Conservation (phyloP, 2,329 filamentous ascomycete species). For the Calonectria montana region DNA sequence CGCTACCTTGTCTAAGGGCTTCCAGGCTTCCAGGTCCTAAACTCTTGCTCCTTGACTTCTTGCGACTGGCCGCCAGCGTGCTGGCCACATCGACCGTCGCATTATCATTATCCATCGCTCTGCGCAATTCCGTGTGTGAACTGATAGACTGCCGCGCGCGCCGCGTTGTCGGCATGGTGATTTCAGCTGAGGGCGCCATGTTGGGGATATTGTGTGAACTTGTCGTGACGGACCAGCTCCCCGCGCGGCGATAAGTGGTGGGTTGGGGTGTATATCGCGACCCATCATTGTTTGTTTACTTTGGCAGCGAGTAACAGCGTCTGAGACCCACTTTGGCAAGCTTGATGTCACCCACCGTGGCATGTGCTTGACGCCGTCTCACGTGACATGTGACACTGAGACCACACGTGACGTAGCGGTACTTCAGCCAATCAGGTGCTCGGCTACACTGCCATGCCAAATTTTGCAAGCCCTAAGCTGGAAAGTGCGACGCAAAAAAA, state of each 20-base stretch:
- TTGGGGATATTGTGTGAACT: constrained; percentile 31
- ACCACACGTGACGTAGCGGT: constrained; percentile 42
- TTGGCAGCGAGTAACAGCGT: constrained; percentile 42
- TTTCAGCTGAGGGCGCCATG: constrained; percentile 51
- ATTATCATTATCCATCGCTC: constrained; percentile 80
- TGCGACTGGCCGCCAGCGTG: constrained; percentile 62
- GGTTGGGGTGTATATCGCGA: constrained; percentile 43
- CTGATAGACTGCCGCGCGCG: constrained; percentile 80
- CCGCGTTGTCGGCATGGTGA: constrained; percentile 67
- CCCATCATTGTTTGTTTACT: constrained; percentile 54
- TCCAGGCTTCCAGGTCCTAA: constrained; percentile 92
- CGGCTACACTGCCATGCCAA: constrained; percentile 48
- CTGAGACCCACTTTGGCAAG: constrained; percentile 35
- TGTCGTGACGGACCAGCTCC: constrained; percentile 30
- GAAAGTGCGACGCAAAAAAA: constrained; percentile 48
- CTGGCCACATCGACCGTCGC: constrained; percentile 74
- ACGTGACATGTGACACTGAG: constrained; percentile 24
- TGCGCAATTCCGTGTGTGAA: constrained; percentile 62
- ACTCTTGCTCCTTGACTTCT: constrained; percentile 92
- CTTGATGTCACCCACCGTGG: constrained; percentile 17
- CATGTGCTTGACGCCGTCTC: constrained; percentile 26
- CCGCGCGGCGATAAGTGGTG: constrained; percentile 39
- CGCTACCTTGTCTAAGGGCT: constrained; percentile 78
- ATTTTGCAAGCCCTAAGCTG: constrained; percentile 56
- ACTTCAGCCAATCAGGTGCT: constrained; percentile 34